Base-by-base conservation (phyloP, 2,329 filamentous ascomycete genomes). In the Aspergillus ustus region DNA sequence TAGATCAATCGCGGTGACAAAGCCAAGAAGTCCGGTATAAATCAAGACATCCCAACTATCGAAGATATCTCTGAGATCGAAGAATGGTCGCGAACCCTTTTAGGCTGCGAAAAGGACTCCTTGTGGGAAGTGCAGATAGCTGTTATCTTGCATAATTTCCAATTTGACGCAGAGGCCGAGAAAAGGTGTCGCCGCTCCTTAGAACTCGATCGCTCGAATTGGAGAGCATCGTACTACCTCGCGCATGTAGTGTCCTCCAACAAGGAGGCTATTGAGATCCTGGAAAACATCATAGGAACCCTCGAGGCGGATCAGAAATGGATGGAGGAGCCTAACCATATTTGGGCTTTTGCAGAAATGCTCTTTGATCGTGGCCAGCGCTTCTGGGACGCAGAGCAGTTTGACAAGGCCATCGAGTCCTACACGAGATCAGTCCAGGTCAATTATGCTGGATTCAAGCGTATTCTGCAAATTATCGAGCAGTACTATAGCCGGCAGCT, bases 121-220 rank as follows among this genome's bases (percentile, higher is more conserved):
- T 34, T 65, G 2, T 67, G 68, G 67, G 57, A 70, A 29, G 63
- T 64, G 1, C 66, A 72, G 49, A 67, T 73, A 59, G 71, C 66
- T 8, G 63, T 59, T 40, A 63, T 69, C 8, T 53, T 70, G 17
- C 51, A 65, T 13, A 49, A 52, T 11, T 69, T 65, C 50, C 29
- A 40, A 22, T 61, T 63, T 40, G 31, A 54, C 7, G 40, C 52
- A 3, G 62, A 72, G 51, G 62, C 66, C 2, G 63, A 70, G 43
- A 62, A 63, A 11, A 62, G 67, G 50, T 68, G 69, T 49, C 67
- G 64, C 3, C 53, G 48, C 22, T 67, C 69, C 15, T 58, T 70
- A 5, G 51, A 62, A 3, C 61, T 66, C 8, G 64, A 67, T n/a
- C 46, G 61, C 1, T 52, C 20, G 1, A 67, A 69, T 44, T 73